A percentile compares a stretch with the other conserved stretches of the same genome.
phyloP scores from a whole-genome alignment of 352 stramenopile species.

The Pythium sukuiense region DNA sequence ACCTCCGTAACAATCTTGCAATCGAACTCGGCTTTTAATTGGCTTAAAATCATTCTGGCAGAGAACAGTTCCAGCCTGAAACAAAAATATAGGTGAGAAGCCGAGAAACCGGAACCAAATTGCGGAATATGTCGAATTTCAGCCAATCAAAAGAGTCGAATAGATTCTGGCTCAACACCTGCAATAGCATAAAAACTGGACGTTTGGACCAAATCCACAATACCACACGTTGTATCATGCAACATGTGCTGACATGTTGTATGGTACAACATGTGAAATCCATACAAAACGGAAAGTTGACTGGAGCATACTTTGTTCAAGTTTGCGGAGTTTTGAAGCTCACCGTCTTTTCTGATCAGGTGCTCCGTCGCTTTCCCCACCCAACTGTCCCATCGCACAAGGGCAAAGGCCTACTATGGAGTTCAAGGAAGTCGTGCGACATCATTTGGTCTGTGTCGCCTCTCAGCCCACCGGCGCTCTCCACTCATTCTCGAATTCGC shows the following conservation, averaged over 20 bases:
- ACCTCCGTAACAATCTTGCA: too few relatives aligned
- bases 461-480: not conserved
- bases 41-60: too few relatives aligned
- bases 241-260: not conserved
- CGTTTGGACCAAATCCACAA: too few relatives aligned
- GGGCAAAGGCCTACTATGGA: not conserved
- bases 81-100: too few relatives aligned
- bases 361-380: not conserved
- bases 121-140: too few relatives aligned
- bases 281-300: not conserved
- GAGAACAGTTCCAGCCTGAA: too few relatives aligned
- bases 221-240: not conserved
- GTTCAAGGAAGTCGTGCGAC: not conserved
- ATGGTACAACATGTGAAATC: not conserved
- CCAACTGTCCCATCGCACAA: not conserved
- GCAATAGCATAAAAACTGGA: too few relatives aligned
- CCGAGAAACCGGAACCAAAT: too few relatives aligned
- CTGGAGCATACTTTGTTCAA: not conserved
- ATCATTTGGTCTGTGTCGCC: not conserved
- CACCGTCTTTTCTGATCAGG: not conserved
- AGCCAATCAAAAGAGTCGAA: too few relatives aligned
- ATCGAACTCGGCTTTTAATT: too few relatives aligned
- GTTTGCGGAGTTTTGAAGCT: not conserved
- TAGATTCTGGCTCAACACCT: too few relatives aligned
- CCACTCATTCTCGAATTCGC: not conserved